These are phyloP conservation scores for Paspalum notatum DNA, from an alignment of 176 grass and related monocot genomes.

Conservation along the genomic window DNA sequence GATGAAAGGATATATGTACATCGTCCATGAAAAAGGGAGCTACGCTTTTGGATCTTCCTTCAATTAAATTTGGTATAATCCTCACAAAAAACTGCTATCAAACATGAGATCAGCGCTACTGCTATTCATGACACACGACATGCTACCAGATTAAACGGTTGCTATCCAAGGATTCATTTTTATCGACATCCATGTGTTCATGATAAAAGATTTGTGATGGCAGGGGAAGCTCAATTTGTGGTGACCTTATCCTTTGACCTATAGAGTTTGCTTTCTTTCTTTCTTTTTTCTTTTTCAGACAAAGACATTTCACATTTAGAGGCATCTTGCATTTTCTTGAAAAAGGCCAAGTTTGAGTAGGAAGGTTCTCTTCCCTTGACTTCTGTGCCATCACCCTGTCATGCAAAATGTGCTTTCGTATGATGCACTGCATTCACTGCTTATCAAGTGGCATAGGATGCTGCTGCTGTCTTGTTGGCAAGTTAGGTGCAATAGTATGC, in stretches of 20 bases:
- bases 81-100: neutral
- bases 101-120: neutral
- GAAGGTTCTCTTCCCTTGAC: conserved; percentile 29
- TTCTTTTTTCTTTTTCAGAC: neutral
- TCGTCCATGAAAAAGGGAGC: neutral
- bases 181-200: conserved; percentile 13
- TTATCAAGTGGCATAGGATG: conserved; percentile 19
- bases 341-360: conserved; percentile 23
- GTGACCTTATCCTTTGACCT: neutral
- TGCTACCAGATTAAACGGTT: conserved; percentile 9
- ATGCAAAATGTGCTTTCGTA: conserved; percentile 27
- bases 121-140: conserved; percentile 15
- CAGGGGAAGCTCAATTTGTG: neutral
- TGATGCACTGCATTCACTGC: conserved; percentile 5
- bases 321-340: conserved; percentile 19
- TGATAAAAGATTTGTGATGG: neutral
- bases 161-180: neutral
- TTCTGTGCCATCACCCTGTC: conserved; percentile 15
- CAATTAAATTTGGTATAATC: neutral
- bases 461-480: neutral
- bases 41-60: conserved; percentile 26
- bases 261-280: neutral
- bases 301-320: conserved; percentile 25
- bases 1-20: neutral
- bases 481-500: neutral